These are phyloP conservation scores for Ophiostoma ips DNA, from an alignment of 2,329 filamentous ascomycete species.

Conservation along the genomic window DNA sequence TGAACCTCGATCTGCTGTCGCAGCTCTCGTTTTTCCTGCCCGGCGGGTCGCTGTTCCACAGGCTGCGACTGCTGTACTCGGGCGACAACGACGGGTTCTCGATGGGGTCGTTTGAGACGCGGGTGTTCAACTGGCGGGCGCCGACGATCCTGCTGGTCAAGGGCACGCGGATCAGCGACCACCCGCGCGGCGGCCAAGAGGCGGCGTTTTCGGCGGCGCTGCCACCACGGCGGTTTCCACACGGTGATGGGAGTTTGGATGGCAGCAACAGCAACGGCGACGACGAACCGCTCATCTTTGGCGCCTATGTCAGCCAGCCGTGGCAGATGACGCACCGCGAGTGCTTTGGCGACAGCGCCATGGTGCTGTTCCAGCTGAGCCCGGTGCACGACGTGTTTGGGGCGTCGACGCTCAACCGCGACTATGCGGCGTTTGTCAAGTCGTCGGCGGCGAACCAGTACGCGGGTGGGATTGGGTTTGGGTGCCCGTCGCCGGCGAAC, in stretches of 20 bases:
- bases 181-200: constrained; percentile 36
- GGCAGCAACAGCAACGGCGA: neutral
- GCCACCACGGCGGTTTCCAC: constrained; percentile 45
- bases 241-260: constrained; percentile 21
- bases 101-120: constrained; percentile 62
- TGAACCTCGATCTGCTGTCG: constrained; percentile 49
- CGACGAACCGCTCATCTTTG: constrained; percentile 43
- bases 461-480: constrained; percentile 47
- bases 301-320: constrained; percentile 50
- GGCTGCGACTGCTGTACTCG: constrained; percentile 54
- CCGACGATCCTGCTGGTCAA: constrained; percentile 59
- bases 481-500: constrained; percentile 42
- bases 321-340: constrained; percentile 57
- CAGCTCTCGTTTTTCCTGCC: constrained; percentile 64
- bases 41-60: constrained; percentile 48
- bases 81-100: constrained; percentile 60
- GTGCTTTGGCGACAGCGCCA: constrained; percentile 52
- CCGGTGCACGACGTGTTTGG: constrained; percentile 59
- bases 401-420: constrained; percentile 48
- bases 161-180: constrained; percentile 43
- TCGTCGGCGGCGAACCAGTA: constrained; percentile 37
- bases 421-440: constrained; percentile 56
- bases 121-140: constrained; percentile 64
- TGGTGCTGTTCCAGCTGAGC: constrained; percentile 55
- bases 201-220: constrained; percentile 45